Evolutionary conservation across 2,329 filamentous ascomycete species (phyloP).

Genomic region (Talaromyces pinophilus): DNA sequence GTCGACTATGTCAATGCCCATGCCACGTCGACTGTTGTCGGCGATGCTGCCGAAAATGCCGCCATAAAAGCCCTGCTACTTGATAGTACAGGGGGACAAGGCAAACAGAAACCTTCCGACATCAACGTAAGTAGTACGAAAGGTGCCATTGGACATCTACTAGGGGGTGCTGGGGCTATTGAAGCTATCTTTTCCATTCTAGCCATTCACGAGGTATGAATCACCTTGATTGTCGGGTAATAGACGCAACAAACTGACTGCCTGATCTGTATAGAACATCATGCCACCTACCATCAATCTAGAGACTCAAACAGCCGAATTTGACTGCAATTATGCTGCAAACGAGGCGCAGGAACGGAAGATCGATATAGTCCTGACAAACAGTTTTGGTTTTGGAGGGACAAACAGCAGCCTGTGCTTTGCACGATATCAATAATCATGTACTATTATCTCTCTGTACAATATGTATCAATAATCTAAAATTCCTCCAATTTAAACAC

Average conservation of each 20-base stretch:
- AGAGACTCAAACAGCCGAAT: conserved; percentile 62
- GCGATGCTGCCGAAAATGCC: conserved; percentile 82
- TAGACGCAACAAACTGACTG: background rate
- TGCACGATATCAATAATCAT: conserved; percentile 30
- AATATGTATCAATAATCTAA: conserved; percentile 5
- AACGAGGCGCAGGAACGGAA: conserved; percentile 67
- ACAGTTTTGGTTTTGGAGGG: conserved; percentile 97
- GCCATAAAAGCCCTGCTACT: conserved; percentile 79
- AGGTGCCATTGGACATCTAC: conserved; percentile 84
- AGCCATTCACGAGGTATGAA: conserved; percentile 69
- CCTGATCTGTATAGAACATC: conserved; percentile 58
- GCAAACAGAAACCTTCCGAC: conserved; percentile 56
- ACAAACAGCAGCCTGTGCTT: conserved; percentile 93
- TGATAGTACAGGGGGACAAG: conserved; percentile 61
- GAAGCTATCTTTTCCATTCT: conserved; percentile 85
- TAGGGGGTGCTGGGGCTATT: conserved; percentile 87
- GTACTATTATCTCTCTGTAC: conserved; percentile 12
- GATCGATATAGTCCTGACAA: conserved; percentile 77
- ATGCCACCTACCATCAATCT: conserved; percentile 89
- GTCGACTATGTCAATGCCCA: conserved; percentile 96
- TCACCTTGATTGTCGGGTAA: background rate
- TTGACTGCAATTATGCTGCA: conserved; percentile 84
- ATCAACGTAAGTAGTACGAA: conserved; percentile 93
- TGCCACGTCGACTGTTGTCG: conserved; percentile 82
- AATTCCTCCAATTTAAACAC: background rate